phyloP scores from a whole-genome alignment of 179 eudicot species.

The Spinacia oleracea region DNA sequence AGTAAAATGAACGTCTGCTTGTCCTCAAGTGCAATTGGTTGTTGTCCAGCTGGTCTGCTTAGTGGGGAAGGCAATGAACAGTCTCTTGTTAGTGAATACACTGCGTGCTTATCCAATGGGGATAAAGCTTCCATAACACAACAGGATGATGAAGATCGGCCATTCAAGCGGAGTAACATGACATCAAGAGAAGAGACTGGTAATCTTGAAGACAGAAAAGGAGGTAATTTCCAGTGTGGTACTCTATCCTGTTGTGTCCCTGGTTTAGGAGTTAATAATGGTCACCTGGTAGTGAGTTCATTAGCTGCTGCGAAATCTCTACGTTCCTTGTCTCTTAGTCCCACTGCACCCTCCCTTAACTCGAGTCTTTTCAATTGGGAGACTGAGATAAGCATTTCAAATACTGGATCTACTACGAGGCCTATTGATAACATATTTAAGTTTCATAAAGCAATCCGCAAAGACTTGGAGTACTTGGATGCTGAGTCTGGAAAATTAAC shows the following conservation, averaged over 20 bases:
- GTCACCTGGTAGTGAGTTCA: constrained; percentile 49
- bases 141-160: constrained; percentile 37
- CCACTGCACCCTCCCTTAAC: constrained; percentile 81
- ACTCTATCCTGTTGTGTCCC: constrained; percentile 86
- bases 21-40: constrained; percentile 61
- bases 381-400: constrained; percentile 54
- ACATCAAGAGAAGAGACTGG: constrained; percentile 30
- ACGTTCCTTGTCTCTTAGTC: constrained; percentile 75
- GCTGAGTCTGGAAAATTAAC: constrained; percentile 82
- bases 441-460: constrained; percentile 89
- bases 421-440: constrained; percentile 91
- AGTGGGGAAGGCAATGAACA: constrained; percentile 36
- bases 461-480: constrained; percentile 90
- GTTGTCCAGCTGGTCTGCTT: constrained; percentile 56
- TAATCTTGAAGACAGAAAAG: constrained; percentile 32
- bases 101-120: constrained; percentile 31
- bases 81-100: constrained; percentile 33
- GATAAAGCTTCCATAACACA: constrained; percentile 24
- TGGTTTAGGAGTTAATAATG: constrained; percentile 72
- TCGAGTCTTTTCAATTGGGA: constrained; percentile 95
- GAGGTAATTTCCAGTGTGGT: constrained; percentile 35
- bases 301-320: constrained; percentile 65
- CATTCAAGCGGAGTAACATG: constrained; percentile 46
- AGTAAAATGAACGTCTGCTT: constrained; percentile 57
- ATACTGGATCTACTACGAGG: constrained; percentile 47